Percentiles rank a stretch among this genome's conserved stretches.
Evolutionary conservation across 1,284 basidiomycete genomes (phyloP).

Genomic region (Bjerkandera adusta): DNA sequence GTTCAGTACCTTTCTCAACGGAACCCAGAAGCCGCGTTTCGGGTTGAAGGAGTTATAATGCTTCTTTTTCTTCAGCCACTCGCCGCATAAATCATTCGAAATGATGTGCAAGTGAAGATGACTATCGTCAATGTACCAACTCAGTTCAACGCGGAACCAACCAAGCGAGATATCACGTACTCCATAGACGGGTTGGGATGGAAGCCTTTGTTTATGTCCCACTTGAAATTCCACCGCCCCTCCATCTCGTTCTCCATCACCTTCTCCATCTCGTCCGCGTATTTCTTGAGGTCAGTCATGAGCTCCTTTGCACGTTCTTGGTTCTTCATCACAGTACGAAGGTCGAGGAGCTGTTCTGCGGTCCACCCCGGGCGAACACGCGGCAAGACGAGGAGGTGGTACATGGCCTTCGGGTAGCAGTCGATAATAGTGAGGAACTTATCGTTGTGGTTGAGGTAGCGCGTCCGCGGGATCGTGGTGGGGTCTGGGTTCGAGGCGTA

Average conservation of each 20-base stretch:
- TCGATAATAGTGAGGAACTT: slow-evolving; percentile 80
- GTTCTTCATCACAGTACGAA: slow-evolving; percentile 61
- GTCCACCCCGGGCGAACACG: slow-evolving; percentile 39
- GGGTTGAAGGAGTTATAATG: slow-evolving; percentile 97
- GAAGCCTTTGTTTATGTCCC: slow-evolving; percentile 84
- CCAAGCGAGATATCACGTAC: slow-evolving; percentile 44
- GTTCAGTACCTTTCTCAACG: slow-evolving; percentile 68
- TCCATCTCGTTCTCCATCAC: slow-evolving; percentile 84
- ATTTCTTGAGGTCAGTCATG: slow-evolving; percentile 53
- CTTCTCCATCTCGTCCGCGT: slow-evolving; percentile 51
- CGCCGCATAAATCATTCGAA: slow-evolving; percentile 78
- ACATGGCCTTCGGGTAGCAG: slow-evolving; percentile 81
- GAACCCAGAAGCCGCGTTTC: slow-evolving; percentile 82
- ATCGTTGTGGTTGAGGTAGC: slow-evolving; percentile 61
- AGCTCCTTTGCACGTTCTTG: slow-evolving; percentile 52
- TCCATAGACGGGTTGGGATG: slow-evolving; percentile 82
- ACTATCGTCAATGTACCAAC: slow-evolving; percentile 36
- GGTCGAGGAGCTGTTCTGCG: slow-evolving; percentile 47
- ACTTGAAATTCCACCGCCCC: slow-evolving; percentile 72
- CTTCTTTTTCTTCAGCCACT: slow-evolving; percentile 84
- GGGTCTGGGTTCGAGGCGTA: slow-evolving; percentile 59
- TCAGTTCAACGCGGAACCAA: neutral
- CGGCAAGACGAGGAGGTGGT: slow-evolving; percentile 82
- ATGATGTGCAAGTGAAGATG: slow-evolving; percentile 89
- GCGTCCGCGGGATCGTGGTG: slow-evolving; percentile 50